A percentile compares a stretch with the other conserved stretches of the same genome.
Conservation (phyloP, 768 basidiomycete species). For the Panaeolus cyanescens region DNA sequence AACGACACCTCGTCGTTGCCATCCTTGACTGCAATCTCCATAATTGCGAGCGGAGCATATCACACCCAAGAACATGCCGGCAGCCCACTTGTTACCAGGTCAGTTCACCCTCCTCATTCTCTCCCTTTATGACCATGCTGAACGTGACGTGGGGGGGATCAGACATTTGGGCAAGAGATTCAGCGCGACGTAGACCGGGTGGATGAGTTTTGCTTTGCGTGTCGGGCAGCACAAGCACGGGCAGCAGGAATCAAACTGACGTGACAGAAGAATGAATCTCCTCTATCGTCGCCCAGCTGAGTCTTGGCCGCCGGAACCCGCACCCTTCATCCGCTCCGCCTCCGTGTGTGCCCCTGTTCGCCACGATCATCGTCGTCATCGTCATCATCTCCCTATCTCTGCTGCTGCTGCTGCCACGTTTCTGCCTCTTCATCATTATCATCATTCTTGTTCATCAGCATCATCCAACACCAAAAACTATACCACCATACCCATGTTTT, state of each 20-base stretch:
- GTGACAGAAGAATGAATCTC: slow-evolving; percentile 7
- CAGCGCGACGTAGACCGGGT: slow-evolving; percentile 70
- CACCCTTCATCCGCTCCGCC: not conserved
- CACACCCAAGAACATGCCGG: slow-evolving; percentile 59
- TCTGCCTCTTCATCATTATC: not conserved
- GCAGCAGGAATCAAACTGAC: slow-evolving; percentile 28
- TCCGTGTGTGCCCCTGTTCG: not conserved
- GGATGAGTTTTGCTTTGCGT: slow-evolving; percentile 71
- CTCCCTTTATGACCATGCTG: slow-evolving; percentile 8
- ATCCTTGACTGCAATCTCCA: slow-evolving; percentile 74
- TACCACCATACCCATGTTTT: not conserved
- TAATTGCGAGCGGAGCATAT: slow-evolving; percentile 64
- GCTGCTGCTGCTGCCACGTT: not conserved
- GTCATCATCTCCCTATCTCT: not conserved
- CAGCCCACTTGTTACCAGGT: slow-evolving; percentile 59
- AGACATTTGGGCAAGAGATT: slow-evolving; percentile 72
- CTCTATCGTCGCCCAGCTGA: not conserved
- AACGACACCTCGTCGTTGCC: slow-evolving; percentile 71
- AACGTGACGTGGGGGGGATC: slow-evolving; percentile 10
- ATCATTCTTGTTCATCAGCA: not conserved
- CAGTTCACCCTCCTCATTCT: slow-evolving; percentile 22
- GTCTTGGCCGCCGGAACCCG: slow-evolving; percentile 1
- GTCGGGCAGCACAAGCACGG: slow-evolving; percentile 56
- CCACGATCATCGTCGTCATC: not conserved
- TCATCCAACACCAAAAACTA: slow-evolving; percentile 1